Percentiles rank a stretch among this genome's conserved stretches.
These are phyloP conservation scores for Pugionium dolabratum DNA, from an alignment of 345 rosid species.

Conservation along the genomic window DNA sequence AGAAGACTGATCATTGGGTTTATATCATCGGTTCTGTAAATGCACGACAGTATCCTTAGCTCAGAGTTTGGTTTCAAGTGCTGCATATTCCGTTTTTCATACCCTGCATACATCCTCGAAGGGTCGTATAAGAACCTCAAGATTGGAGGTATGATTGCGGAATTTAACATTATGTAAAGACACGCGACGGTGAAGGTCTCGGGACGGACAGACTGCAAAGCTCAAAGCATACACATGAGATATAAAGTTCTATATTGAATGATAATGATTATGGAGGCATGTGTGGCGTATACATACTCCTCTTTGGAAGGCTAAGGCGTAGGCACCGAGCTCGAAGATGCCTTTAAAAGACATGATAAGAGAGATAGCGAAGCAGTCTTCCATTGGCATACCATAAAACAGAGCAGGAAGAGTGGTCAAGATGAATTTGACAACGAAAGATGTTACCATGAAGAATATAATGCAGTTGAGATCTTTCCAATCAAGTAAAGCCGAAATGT, in stretches of 20 bases:
- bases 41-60: conserved; percentile 50
- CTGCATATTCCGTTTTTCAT: conserved; percentile 48
- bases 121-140: conserved; percentile 52
- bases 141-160: conserved; percentile 44
- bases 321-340: conserved; percentile 45
- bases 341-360: conserved; percentile 56
- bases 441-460: not conserved
- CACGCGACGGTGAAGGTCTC: conserved; percentile 35
- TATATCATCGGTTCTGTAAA: conserved; percentile 51
- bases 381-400: conserved; percentile 46
- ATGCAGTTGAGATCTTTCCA: conserved; percentile 21
- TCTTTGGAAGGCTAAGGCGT: conserved; percentile 23
- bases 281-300: conserved; percentile 36
- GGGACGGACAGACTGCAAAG: conserved; percentile 37
- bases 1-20: conserved; percentile 41
- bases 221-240: conserved; percentile 25
- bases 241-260: not conserved
- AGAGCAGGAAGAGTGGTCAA: conserved; percentile 44
- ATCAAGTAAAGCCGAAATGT: not conserved
- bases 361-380: conserved; percentile 49
- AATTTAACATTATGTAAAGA: conserved; percentile 27
- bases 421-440: conserved; percentile 41
- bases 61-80: conserved; percentile 38
- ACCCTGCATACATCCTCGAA: conserved; percentile 52
- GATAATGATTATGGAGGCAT: not conserved